Base-by-base conservation (phyloP, 1,139 yeast species). In the Nakaseomyces delphensis region DNA sequence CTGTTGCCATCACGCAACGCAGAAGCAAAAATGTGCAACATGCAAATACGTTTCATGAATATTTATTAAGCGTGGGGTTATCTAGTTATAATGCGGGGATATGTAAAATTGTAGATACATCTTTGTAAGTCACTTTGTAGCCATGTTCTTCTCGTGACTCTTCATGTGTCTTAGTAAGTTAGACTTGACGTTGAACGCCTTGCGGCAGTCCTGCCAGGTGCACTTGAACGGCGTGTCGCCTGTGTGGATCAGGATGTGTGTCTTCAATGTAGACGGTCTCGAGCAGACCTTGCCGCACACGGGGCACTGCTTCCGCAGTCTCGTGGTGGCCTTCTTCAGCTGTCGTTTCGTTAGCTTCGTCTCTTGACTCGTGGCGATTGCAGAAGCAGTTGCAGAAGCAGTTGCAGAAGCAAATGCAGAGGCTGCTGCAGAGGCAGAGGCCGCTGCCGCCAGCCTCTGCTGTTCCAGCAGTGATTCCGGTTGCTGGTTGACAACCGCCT, bases 201-300 rank as follows among this genome's bases (percentile, higher is more conserved):
- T 76, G 1, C 79, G 80, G 60, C 96, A 86, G 24, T 73, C 73
- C 1, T 66, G 68, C 76, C 82, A 78, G 11, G 74, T 73, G 60
- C 96, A 86, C 49, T 67, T 68, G 64, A 76, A 84, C 15, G 93
- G 86, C 57, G 83, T 84, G 57, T 83, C 95, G 2, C 96, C 96
- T 0, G 96, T 85, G 61, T 86, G 96, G 7, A 87, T 79, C 57
- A 83, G 78, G 60, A 76, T 72, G 64, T 86, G 96, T 3, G 93
- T 84, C 59, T 79, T 83, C 45, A 86, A 68, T 2, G 91, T 82
- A 6, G 86, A 78, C 3, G 96, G 95, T 46, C 96, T 70, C 42
- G 85, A 81, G 66, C 87, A 86, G 40, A 79, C 78, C 61, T 85
- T 85, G 43, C 77, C 74, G 61, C 96, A 86, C 16, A 78, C 71